Percentiles rank a stretch among this genome's conserved stretches.
phyloP scores from a whole-genome alignment of 495 filamentous ascomycete species.

The Hypoxylon perforatum region DNA sequence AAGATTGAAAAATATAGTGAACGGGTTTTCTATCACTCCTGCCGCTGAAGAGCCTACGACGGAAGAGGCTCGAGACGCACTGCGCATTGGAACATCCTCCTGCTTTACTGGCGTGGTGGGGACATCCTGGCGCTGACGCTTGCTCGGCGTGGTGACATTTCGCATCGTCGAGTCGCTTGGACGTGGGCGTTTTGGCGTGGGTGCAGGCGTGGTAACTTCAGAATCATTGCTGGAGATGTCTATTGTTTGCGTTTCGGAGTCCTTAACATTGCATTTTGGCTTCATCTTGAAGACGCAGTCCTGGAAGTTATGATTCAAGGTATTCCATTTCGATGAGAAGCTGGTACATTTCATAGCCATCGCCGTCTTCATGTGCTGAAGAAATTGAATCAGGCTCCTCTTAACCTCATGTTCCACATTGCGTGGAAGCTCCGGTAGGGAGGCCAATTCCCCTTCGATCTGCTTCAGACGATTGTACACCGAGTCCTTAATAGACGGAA shows the following conservation, averaged over 20 bases:
- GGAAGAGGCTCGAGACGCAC: conserved; percentile 27
- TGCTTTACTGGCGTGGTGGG: conserved; percentile 28
- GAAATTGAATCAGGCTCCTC: conserved; percentile 54
- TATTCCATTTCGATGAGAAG: conserved; percentile 47
- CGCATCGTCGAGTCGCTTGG: conserved; percentile 40
- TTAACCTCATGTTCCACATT: conserved; percentile 63
- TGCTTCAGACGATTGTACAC: conserved; percentile 61
- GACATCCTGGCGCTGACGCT: conserved; percentile 28
- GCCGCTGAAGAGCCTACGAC: conserved; percentile 2
- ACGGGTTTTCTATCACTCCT: conserved; percentile 17
- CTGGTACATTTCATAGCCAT: conserved; percentile 47
- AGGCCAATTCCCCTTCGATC: conserved; percentile 60
- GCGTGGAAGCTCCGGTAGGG: conserved; percentile 66
- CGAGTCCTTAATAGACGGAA: conserved; percentile 69
- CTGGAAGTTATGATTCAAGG: conserved; percentile 50
- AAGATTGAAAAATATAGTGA: conserved; percentile 28
- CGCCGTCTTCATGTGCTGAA: conserved; percentile 47
- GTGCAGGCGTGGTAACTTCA: conserved; percentile 28
- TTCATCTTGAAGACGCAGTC: conserved; percentile 51
- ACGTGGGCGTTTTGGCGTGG: conserved; percentile 37
- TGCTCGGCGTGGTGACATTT: conserved; percentile 24
- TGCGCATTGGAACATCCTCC: conserved; percentile 17
- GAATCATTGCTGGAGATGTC: conserved; percentile 44
- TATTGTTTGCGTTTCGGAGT: conserved; percentile 42
- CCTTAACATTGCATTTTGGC: conserved; percentile 56